phyloP scores from a whole-genome alignment of 495 filamentous ascomycete genomes.

The Penicillium bovifimosum region DNA sequence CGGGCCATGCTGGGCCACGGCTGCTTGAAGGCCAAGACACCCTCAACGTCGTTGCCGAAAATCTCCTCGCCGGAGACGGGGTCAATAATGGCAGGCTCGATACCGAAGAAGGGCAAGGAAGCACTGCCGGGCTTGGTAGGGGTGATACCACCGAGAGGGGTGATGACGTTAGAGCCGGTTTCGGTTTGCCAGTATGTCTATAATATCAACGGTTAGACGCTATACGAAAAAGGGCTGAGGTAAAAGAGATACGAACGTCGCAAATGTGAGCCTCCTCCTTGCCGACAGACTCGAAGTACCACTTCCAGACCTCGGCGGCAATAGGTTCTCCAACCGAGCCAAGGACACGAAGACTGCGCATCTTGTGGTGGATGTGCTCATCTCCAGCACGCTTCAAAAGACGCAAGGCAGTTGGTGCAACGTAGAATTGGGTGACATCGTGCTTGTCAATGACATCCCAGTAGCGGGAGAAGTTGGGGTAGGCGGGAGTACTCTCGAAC shows the following conservation, averaged over 20 bases:
- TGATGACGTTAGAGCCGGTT: conserved; percentile 85
- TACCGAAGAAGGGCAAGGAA: conserved; percentile 81
- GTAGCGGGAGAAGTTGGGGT: conserved; percentile 96
- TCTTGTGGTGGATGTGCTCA: conserved; percentile 79
- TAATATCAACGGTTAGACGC: conserved; percentile 1
- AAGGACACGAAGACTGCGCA: conserved; percentile 83
- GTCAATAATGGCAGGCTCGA: conserved; percentile 97
- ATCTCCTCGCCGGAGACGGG: conserved; percentile 93
- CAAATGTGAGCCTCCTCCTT: conserved; percentile 90
- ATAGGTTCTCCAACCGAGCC: conserved; percentile 99
- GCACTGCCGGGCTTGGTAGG: conserved; percentile 55
- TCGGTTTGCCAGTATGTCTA: conserved; percentile 99
- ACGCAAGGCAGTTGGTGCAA: conserved; percentile 89
- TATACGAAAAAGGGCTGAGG: neutral
- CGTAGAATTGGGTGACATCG: conserved; percentile 96
- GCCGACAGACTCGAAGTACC: conserved; percentile 96
- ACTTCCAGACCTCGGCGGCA: conserved; percentile 98
- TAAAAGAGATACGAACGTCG: conserved; percentile 61
- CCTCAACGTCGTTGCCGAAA: conserved; percentile 94
- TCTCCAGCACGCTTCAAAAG: conserved; percentile 92
- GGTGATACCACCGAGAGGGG: conserved; percentile 51
- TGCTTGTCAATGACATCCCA: conserved; percentile 98
- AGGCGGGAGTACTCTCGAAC: conserved; percentile 98
- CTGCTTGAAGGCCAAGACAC: conserved; percentile 96
- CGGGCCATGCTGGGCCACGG: conserved; percentile 98